Evolutionary conservation across 495 filamentous ascomycete genomes (phyloP).

Genomic region (Talaromyces proteolyticus): DNA sequence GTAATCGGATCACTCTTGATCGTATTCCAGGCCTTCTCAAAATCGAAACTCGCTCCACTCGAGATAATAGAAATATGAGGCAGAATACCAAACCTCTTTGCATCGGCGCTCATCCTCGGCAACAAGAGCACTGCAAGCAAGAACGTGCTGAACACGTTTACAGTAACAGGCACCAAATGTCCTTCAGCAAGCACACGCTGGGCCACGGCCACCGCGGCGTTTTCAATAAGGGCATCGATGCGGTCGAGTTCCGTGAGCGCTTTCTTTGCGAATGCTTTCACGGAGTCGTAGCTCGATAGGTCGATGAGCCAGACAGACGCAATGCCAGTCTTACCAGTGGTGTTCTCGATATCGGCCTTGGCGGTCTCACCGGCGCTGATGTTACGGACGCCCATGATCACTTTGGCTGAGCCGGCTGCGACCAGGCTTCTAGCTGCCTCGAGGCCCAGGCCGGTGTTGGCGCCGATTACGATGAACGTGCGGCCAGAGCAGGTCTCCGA

Average conservation of each 20-base stretch:
- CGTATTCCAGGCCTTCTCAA: slow-evolving; percentile 15
- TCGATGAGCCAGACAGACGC: slow-evolving; percentile 49
- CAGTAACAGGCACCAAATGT: slow-evolving; percentile 3
- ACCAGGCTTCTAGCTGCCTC: slow-evolving; percentile 44
- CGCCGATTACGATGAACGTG: slow-evolving; percentile 45
- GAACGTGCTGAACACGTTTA: slow-evolving; percentile 13
- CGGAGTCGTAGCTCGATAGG: slow-evolving; percentile 14
- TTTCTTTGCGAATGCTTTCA: slow-evolving; percentile 16
- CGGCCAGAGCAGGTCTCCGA: background rate
- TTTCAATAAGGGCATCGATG: slow-evolving; percentile 13
- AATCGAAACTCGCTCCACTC: slow-evolving; percentile 12
- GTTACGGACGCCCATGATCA: slow-evolving; percentile 53
- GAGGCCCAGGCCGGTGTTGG: slow-evolving; percentile 48
- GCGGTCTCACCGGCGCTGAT: slow-evolving; percentile 37
- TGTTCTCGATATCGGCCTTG: slow-evolving; percentile 20
- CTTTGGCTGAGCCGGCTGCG: slow-evolving; percentile 30
- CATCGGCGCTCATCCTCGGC: slow-evolving; percentile 11
- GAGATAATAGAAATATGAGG: slow-evolving; percentile 10
- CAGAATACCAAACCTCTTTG: slow-evolving; percentile 6
- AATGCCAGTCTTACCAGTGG: slow-evolving; percentile 23
- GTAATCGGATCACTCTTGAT: slow-evolving; percentile 15
- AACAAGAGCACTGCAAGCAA: slow-evolving; percentile 9
- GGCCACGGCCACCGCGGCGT: slow-evolving; percentile 9
- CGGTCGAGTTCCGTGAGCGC: slow-evolving; percentile 9
- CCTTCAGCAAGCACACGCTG: slow-evolving; percentile 5